These are phyloP conservation scores for Artomyces pyxidatus DNA, from an alignment of 768 basidiomycete genomes.

Conservation along the genomic window DNA sequence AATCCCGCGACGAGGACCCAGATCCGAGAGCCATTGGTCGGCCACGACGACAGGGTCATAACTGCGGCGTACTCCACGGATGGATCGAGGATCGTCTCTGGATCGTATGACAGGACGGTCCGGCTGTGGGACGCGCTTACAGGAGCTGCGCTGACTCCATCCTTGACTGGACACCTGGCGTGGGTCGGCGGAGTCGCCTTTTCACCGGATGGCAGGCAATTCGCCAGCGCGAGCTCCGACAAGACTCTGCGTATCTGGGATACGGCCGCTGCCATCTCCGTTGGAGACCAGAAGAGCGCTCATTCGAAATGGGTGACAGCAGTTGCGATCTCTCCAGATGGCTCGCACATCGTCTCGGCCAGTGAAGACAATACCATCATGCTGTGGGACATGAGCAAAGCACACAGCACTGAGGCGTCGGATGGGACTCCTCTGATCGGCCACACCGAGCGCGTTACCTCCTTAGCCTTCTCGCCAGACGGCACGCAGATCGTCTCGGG, in stretches of 20 bases:
- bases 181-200: constrained; percentile 45
- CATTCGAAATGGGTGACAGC: neutral
- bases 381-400: constrained; percentile 33
- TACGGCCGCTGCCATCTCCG: neutral
- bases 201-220: constrained; percentile 24
- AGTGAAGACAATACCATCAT: constrained; percentile 40
- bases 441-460: constrained; percentile 43
- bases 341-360: constrained; percentile 17
- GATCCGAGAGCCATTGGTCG: neutral
- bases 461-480: constrained; percentile 38
- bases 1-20: neutral
- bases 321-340: constrained; percentile 1
- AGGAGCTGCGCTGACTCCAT: constrained; percentile 18
- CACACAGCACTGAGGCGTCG: constrained; percentile 14
- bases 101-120: constrained; percentile 39
- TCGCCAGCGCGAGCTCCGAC: neutral
- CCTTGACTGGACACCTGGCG: constrained; percentile 39
- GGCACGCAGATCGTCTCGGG: constrained; percentile 2
- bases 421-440: constrained; percentile 31
- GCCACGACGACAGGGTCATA: neutral
- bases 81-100: constrained; percentile 10
- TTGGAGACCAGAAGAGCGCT: neutral
- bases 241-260: constrained; percentile 8
- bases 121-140: constrained; percentile 40
- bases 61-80: neutral